Evolutionary conservation across 306 rosid species (phyloP).

Genomic region (Sechiopsis laciniata): DNA sequence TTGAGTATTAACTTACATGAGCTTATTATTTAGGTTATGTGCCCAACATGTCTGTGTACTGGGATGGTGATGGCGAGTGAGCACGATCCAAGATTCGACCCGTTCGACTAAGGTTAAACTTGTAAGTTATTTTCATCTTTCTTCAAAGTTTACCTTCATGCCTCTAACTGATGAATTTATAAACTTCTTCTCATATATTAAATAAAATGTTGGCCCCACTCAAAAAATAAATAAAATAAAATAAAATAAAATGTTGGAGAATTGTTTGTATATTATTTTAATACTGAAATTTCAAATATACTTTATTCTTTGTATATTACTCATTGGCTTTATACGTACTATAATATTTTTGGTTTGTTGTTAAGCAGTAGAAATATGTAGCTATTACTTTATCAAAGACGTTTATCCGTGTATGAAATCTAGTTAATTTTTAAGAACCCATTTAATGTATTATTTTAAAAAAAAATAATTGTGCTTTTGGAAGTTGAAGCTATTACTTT

Average conservation of each 20-base stretch:
- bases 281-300: too few species aligned
- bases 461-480: too few species aligned
- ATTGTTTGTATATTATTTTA: background rate
- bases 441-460: too few species aligned
- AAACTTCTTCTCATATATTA: background rate
- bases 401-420: background rate
- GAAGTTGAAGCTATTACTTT: too few species aligned
- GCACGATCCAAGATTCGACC: too few species aligned
- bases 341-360: too few species aligned
- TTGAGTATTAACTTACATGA: background rate
- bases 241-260: background rate
- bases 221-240: too few species aligned
- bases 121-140: background rate
- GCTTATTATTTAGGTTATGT: conserved; percentile 33
- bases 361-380: too few species aligned
- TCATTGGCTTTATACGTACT: background rate
- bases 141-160: background rate
- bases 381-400: background rate
- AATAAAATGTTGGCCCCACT: background rate
- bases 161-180: background rate
- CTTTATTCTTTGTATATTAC: background rate
- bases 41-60: too few species aligned
- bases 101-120: conserved; percentile 12
- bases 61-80: too few species aligned
- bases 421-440: background rate